A percentile compares a stretch with the other conserved stretches of the same genome.
These are phyloP conservation scores for Ceratocystis diversiconidia DNA, from an alignment of 2,329 filamentous ascomycete genomes.

Conservation along the genomic window DNA sequence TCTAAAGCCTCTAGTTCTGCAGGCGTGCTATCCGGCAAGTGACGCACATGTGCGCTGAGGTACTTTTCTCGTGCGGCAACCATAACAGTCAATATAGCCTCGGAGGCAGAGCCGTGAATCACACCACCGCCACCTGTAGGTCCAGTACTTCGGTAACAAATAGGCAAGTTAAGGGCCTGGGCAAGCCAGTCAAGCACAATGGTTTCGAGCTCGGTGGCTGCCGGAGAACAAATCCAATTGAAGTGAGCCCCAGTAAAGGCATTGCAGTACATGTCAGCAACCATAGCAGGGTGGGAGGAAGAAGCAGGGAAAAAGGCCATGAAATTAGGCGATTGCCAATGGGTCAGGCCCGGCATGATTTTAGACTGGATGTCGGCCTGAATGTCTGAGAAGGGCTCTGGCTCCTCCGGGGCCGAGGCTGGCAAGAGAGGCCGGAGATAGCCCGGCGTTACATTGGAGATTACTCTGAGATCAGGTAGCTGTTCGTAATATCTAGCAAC, in stretches of 20 bases:
- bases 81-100: conserved; percentile 75
- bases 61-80: conserved; percentile 75
- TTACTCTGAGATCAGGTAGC: conserved; percentile 53
- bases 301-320: conserved; percentile 89
- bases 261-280: conserved; percentile 84
- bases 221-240: conserved; percentile 93
- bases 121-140: conserved; percentile 61
- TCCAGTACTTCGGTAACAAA: conserved; percentile 53
- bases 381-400: conserved; percentile 64
- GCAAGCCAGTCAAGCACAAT: conserved; percentile 87
- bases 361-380: conserved; percentile 70
- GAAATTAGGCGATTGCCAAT: conserved; percentile 91
- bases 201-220: conserved; percentile 85
- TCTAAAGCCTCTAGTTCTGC: conserved; percentile 29
- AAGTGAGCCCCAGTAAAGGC: conserved; percentile 84
- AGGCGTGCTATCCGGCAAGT: conserved; percentile 29
- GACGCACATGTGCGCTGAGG: conserved; percentile 44
- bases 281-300: conserved; percentile 67
- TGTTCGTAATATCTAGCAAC: conserved; percentile 75
- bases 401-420: conserved; percentile 44
- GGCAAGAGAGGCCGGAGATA: conserved; percentile 75
- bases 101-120: conserved; percentile 84
- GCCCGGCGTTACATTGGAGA: conserved; percentile 67
- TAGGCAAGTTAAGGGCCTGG: conserved; percentile 57
- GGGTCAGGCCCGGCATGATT: conserved; percentile 83